Evolutionary conservation across 768 basidiomycete genomes (phyloP), one percentile per base, ranked within the genome.

Genomic region (Strobilomyces dryophilus): DNA sequence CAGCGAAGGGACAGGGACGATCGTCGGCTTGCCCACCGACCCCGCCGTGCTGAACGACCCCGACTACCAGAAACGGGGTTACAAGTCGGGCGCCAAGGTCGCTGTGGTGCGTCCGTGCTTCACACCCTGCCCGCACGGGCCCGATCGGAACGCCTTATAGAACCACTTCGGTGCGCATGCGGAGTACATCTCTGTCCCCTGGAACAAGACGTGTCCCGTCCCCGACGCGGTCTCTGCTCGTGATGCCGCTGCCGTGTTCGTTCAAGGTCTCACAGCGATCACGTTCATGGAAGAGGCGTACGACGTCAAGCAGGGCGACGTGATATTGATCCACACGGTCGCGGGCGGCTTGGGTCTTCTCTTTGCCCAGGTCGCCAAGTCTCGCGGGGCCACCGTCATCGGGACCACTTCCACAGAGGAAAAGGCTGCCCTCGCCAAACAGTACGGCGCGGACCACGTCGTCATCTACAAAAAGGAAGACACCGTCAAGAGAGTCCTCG

Each of bases 351-450:
- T 97, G 10, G 95, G 84, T 3, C 74, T 87, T 26, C 65, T 87
- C 29, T 76, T 85, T 50, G 75, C 80, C 9, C 87, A 95, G 72
- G 65, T 89, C 31, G 82, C 83, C 36, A 85, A 82, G 65, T 73
- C 76, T 41, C 74, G 82, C 18, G 95, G 95, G 6, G 95, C 89
- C 1, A 87, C 82, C 9, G 90, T 98, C 24, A 95, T 99, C 61
- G 95, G 92, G 1, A 98, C 95, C 14, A 91, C 91, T 2, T 95
- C 93, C 2, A 89, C 87, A 0, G 66, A 74, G 20, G 89, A 84
- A 62, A 99, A 99, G 70, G 90, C 89, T 2, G 81, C 79, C 46
- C 66, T 94, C 34, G 95, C 92, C 5, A 87, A 79, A 59, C 71
- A 76, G 45, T 76, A 88, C 52, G 95, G 95, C 11, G 91, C 92